A percentile compares a stretch with the other conserved stretches of the same genome.
Evolutionary conservation across 192 early-diverging fungal genomes (phyloP).

Genomic region (Backusella tarrabulga): DNA sequence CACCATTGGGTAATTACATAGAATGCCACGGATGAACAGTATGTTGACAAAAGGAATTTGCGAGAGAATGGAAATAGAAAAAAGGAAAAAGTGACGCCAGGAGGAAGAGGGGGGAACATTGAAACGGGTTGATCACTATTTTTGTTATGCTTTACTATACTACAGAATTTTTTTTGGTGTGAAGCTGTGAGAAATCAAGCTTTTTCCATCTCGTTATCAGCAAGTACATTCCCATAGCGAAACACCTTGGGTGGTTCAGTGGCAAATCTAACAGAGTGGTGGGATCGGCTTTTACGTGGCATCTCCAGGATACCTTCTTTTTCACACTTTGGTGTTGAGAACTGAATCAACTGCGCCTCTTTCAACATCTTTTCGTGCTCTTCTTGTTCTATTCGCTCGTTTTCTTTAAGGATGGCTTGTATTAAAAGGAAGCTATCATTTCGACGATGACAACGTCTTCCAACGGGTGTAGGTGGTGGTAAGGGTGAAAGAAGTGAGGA

Average conservation of each 20-base stretch:
- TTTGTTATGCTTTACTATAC: background rate
- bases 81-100: background rate
- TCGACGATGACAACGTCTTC: constrained; percentile 5
- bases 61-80: background rate
- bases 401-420: constrained; percentile 11
- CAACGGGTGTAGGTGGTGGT: constrained; percentile 9
- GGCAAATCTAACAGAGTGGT: constrained; percentile 19
- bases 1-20: background rate
- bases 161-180: background rate
- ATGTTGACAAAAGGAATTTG: background rate
- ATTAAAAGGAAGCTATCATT: constrained; percentile 4
- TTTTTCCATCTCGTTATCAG: background rate
- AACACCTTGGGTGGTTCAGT: constrained; percentile 23
- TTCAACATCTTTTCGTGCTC: background rate
- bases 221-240: background rate
- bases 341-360: constrained; percentile 2
- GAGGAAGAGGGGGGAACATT: too few species aligned
- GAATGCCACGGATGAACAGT: background rate
- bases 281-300: constrained; percentile 8
- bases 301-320: constrained; percentile 5
- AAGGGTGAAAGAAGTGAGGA: constrained; percentile 10
- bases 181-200: background rate
- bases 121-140: background rate
- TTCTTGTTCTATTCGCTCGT: background rate
- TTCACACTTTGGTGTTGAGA: background rate